A percentile compares a stretch with the other conserved stretches of the same genome.
Conservation (phyloP, 257 asterid species). For the Perilla frutescens region DNA sequence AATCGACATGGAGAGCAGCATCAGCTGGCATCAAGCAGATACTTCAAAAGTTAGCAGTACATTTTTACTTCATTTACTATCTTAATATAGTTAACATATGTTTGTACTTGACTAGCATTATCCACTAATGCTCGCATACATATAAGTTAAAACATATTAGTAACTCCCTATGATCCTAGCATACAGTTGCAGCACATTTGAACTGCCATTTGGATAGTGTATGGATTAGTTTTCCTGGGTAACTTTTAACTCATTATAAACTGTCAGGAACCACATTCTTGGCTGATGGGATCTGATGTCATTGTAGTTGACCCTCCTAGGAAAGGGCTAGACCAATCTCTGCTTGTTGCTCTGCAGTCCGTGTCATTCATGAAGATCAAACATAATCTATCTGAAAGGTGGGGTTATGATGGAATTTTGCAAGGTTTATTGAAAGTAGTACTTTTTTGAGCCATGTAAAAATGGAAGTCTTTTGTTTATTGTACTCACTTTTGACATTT, state of each 20-base stretch:
- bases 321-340: conserved; percentile 84
- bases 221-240: conserved; percentile 14
- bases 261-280: conserved; percentile 81
- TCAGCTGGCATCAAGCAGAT: conserved; percentile 98
- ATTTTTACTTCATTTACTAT: conserved; percentile 22
- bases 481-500: conserved; percentile 30
- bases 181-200: conserved; percentile 5
- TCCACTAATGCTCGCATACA: conserved; percentile 15
- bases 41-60: conserved; percentile 66
- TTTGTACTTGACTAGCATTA: conserved; percentile 2
- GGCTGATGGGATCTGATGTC: conserved; percentile 93
- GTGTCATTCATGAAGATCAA: conserved; percentile 51
- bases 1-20: conserved; percentile 56
- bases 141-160: conserved; percentile 4
- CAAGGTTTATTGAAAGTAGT: conserved; percentile 16
- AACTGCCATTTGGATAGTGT: conserved; percentile 18
- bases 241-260: conserved; percentile 33
- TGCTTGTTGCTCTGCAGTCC: conserved; percentile 63
- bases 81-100: conserved; percentile 7
- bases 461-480: conserved; percentile 25
- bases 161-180: background rate
- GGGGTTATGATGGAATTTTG: conserved; percentile 25
- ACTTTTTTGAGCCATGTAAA: conserved; percentile 27
- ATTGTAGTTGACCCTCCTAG: conserved; percentile 98
- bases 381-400: conserved; percentile 60